Evolutionary conservation across 176 grass and related monocot species (phyloP).

Genomic region (Raddia guianensis): DNA sequence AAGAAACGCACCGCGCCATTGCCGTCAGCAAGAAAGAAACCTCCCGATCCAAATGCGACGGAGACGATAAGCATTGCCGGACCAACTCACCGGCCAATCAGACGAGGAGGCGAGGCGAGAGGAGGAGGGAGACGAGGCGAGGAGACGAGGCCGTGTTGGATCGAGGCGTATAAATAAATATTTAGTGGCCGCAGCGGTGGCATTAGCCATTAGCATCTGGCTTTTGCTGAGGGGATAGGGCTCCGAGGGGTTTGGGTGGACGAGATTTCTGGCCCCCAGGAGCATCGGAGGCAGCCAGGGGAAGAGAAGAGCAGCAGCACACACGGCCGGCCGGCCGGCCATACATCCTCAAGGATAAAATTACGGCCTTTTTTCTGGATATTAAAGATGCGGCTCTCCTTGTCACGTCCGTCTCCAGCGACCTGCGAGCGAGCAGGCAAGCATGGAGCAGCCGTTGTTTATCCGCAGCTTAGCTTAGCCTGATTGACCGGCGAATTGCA

Average conservation of each 20-base stretch:
- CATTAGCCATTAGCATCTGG: conserved; percentile 12
- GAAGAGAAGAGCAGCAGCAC: background rate
- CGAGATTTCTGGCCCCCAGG: conserved; percentile 49
- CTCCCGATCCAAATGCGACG: background rate
- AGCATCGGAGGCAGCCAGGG: background rate
- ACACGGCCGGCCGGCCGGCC: background rate
- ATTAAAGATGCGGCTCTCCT: conserved; percentile 2
- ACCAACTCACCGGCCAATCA: background rate
- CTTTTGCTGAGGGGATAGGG: conserved; percentile 76
- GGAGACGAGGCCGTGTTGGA: conserved; percentile 2
- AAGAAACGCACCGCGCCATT: background rate
- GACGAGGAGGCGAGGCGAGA: background rate
- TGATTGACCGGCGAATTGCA: background rate
- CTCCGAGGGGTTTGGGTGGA: conserved; percentile 61
- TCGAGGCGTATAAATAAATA: conserved; percentile 40
- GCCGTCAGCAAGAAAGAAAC: background rate
- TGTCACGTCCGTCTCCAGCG: conserved; percentile 22
- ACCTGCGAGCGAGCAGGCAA: background rate
- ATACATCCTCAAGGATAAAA: conserved; percentile 18
- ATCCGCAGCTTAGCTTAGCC: background rate
- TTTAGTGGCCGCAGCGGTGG: conserved; percentile 42
- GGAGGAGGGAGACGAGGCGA: background rate
- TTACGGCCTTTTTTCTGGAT: background rate
- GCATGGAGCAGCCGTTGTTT: background rate
- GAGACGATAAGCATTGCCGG: conserved; percentile 3